These are phyloP conservation scores for Monascus ruber DNA, from an alignment of 2,329 filamentous ascomycete species.

Conservation along the genomic window DNA sequence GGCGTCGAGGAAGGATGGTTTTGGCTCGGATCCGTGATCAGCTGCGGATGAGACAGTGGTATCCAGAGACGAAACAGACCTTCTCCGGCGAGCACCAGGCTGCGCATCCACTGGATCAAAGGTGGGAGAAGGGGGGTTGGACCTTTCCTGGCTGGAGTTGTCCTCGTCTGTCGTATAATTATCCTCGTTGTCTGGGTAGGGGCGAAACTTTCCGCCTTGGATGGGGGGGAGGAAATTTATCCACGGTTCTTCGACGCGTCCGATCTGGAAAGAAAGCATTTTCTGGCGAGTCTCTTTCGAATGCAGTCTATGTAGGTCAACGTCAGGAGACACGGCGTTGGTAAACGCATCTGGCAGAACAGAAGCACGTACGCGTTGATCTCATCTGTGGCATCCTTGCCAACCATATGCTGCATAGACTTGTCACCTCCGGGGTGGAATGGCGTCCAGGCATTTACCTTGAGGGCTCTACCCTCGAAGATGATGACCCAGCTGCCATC, in stretches of 20 bases:
- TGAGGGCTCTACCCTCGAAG: conserved; percentile 68
- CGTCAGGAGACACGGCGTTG: too few species aligned
- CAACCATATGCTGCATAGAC: conserved; percentile 85
- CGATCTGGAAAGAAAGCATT: conserved; percentile 77
- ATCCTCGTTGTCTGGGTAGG: conserved; percentile 24
- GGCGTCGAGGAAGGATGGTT: conserved; percentile 56
- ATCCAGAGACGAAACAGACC: conserved; percentile 14
- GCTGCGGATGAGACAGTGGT: conserved; percentile 18
- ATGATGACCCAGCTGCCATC: conserved; percentile 71
- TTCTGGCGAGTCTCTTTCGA: conserved; percentile 61
- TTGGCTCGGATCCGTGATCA: conserved; percentile 21
- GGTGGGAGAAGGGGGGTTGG: conserved; percentile 45
- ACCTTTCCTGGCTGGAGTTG: conserved; percentile 43
- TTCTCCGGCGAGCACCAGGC: conserved; percentile 25
- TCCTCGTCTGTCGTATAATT: conserved; percentile 32
- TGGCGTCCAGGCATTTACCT: conserved; percentile 75
- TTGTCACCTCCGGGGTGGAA: conserved; percentile 91
- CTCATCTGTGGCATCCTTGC: conserved; percentile 87
- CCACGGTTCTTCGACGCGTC: conserved; percentile 71
- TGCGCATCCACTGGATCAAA: conserved; percentile 43
- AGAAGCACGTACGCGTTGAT: conserved; percentile 61
- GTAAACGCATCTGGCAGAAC: too few species aligned
- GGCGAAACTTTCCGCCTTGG: conserved; percentile 70
- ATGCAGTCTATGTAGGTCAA: conserved; percentile 52
- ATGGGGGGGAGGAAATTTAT: conserved; percentile 82